These are phyloP conservation scores for Penicillium robsamsonii DNA, from an alignment of 495 filamentous ascomycete species.

Conservation along the genomic window DNA sequence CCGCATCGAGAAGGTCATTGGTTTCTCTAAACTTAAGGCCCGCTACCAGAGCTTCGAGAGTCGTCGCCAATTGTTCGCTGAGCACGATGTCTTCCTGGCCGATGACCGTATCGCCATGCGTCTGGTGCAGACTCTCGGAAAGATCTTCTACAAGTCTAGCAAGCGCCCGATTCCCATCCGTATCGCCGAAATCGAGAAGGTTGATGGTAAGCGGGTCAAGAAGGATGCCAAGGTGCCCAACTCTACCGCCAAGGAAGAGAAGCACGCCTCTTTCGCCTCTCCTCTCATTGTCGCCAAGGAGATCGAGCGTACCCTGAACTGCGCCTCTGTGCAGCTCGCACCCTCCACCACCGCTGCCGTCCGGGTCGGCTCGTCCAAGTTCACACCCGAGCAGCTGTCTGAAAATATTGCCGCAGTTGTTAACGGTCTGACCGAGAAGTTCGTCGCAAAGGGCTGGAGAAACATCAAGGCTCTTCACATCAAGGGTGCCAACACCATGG, in stretches of 20 bases:
- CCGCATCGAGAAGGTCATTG: constrained; percentile 78
- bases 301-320: constrained; percentile 66
- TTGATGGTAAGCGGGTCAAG: constrained; percentile 64
- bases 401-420: constrained; percentile 77
- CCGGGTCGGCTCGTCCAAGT: constrained; percentile 67
- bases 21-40: constrained; percentile 74
- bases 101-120: constrained; percentile 78
- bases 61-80: constrained; percentile 74
- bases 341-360: constrained; percentile 64
- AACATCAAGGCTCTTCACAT: constrained; percentile 81
- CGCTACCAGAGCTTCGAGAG: constrained; percentile 87
- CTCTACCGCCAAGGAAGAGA: constrained; percentile 32
- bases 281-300: constrained; percentile 62
- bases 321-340: constrained; percentile 71
- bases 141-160: constrained; percentile 77
- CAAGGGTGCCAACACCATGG: constrained; percentile 81
- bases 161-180: constrained; percentile 88
- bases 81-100: constrained; percentile 85
- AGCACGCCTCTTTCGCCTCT: constrained; percentile 42
- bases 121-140: constrained; percentile 76
- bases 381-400: constrained; percentile 68
- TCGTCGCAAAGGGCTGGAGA: constrained; percentile 78
- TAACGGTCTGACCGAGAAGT: constrained; percentile 66
- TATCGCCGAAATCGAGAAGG: constrained; percentile 61
- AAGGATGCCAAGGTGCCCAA: constrained; percentile 39